Evolutionary conservation across 192 early-diverging fungal species (phyloP).

Genomic region (Blastocladiella britannica): DNA sequence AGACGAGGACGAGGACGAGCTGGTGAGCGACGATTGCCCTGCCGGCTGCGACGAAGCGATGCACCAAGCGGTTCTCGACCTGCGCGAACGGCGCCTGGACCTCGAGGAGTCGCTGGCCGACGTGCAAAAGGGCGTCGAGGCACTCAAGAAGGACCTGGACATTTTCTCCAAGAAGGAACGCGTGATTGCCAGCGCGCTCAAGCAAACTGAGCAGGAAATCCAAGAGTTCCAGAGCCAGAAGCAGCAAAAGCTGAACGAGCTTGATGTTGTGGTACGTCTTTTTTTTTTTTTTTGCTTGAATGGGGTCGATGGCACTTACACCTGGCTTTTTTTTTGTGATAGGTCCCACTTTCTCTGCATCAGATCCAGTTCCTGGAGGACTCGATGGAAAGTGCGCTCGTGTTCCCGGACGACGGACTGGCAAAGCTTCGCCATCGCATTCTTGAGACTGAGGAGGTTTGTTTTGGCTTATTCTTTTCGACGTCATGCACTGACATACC

Average conservation of each 20-base stretch:
- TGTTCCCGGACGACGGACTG: slow-evolving; percentile 31
- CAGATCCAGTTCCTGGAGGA: slow-evolving; percentile 32
- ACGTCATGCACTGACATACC: background rate
- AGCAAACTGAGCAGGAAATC: slow-evolving; percentile 30
- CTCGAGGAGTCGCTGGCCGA: slow-evolving; percentile 32
- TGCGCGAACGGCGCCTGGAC: slow-evolving; percentile 29
- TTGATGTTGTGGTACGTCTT: slow-evolving; percentile 27
- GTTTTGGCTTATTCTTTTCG: slow-evolving; percentile 4
- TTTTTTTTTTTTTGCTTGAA: background rate
- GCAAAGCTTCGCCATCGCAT: slow-evolving; percentile 23
- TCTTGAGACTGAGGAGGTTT: slow-evolving; percentile 31
- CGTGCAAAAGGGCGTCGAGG: slow-evolving; percentile 38
- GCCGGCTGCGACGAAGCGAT: slow-evolving; percentile 21
- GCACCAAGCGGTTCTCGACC: slow-evolving; percentile 16
- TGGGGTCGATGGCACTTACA: no score
- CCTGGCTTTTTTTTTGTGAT: background rate
- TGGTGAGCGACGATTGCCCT: slow-evolving; percentile 24
- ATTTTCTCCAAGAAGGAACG: slow-evolving; percentile 37
- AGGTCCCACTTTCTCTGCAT: slow-evolving; percentile 25
- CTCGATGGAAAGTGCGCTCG: slow-evolving; percentile 18
- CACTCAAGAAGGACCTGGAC: slow-evolving; percentile 41
- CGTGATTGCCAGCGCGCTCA: slow-evolving; percentile 23
- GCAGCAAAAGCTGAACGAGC: slow-evolving; percentile 38
- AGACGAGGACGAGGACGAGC: slow-evolving; percentile 19
- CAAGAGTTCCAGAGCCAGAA: slow-evolving; percentile 48